Percentiles rank a stretch among this genome's conserved stretches.
Conservation (phyloP, 495 filamentous ascomycete genomes). For the Penicillium desertorum region DNA sequence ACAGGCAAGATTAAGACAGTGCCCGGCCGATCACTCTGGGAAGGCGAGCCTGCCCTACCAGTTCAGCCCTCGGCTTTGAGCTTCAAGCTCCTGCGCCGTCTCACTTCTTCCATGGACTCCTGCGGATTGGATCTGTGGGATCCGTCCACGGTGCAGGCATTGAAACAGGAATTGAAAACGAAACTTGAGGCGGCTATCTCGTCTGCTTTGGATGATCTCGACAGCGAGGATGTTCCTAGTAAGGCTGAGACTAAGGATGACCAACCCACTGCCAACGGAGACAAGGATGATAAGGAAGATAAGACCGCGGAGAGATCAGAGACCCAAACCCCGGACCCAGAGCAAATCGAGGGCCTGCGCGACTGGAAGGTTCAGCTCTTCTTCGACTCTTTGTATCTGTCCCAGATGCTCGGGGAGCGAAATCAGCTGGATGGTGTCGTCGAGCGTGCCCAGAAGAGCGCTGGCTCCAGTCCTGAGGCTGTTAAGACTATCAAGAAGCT, state of each 20-base stretch:
- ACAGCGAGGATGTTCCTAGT: slow-evolving; percentile 9
- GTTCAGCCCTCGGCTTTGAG: slow-evolving; percentile 75
- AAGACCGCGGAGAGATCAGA: neutral
- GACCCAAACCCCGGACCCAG: neutral
- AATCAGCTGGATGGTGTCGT: slow-evolving; percentile 47
- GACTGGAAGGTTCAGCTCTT: slow-evolving; percentile 70
- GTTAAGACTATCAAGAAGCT: slow-evolving; percentile 53
- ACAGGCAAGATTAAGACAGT: slow-evolving; percentile 23
- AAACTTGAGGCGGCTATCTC: slow-evolving; percentile 26
- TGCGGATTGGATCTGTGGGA: slow-evolving; percentile 84
- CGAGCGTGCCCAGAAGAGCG: slow-evolving; percentile 45
- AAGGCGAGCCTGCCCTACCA: slow-evolving; percentile 71
- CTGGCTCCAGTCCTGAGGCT: slow-evolving; percentile 43
- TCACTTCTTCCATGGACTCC: slow-evolving; percentile 65
- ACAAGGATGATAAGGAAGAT: neutral
- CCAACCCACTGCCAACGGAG: slow-evolving; percentile 5
- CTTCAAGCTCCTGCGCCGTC: slow-evolving; percentile 69
- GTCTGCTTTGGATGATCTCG: slow-evolving; percentile 28
- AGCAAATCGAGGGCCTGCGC: slow-evolving; percentile 24
- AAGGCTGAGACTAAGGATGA: slow-evolving; percentile 12
- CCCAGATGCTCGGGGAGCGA: slow-evolving; percentile 43
- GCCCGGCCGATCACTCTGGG: slow-evolving; percentile 66
- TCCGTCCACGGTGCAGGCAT: slow-evolving; percentile 56
- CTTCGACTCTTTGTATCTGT: slow-evolving; percentile 74
- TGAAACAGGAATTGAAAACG: slow-evolving; percentile 58